Evolutionary conservation across 169 alveolate genomes (phyloP), one percentile per base, ranked within the genome.

Genomic region (Eimeria brunetti): DNA sequence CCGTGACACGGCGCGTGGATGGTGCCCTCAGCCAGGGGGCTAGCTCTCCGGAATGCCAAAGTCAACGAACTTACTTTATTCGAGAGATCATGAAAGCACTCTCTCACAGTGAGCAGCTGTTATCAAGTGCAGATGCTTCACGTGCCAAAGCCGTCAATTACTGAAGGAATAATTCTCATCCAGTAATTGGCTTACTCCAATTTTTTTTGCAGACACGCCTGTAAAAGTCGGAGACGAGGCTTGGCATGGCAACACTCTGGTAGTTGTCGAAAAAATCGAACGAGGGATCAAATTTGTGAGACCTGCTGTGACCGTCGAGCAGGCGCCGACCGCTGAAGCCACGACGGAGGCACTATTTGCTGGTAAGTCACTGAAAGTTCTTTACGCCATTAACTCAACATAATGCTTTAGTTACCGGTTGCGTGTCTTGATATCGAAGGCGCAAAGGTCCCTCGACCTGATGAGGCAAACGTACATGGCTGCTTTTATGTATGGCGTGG

Each of bases 61-160:
- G 53, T 27, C 92, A 86, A 86, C 41, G 64, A 44, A 56, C 36
- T 62, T 60, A 58, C 60, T 38, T 86, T 24, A 41, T 86, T 27
- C 62, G 71, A 30, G 92, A 86, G 53, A 4, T 86, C 20, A 33
- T 62, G 81, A 86, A 86, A 83, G 92, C 81, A 12, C 14, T 86
- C 12, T 86, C 92, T 41, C 92, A 86, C 83, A 86, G 92, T 86
- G 73, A 86, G 92, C 46, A 86, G 4, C 49, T 36, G 81, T 9
- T 18, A 83, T 53, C 75, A 83, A 49, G 16, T n/a, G 69, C 89
- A 36, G 60, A 14, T n/a, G 27, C 46, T 49, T 64, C 20, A 0
- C 41, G 27, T 80, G 60, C 46, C 64, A 7, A 49, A 51, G 49
- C 67, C n/a, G 16, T 46, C 24, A 80, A 80, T 56, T 38, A 73